A percentile compares a stretch with the other conserved stretches of the same genome.
These are phyloP conservation scores for Phyllachora maydis DNA, from an alignment of 2,329 filamentous ascomycete species.

Conservation along the genomic window DNA sequence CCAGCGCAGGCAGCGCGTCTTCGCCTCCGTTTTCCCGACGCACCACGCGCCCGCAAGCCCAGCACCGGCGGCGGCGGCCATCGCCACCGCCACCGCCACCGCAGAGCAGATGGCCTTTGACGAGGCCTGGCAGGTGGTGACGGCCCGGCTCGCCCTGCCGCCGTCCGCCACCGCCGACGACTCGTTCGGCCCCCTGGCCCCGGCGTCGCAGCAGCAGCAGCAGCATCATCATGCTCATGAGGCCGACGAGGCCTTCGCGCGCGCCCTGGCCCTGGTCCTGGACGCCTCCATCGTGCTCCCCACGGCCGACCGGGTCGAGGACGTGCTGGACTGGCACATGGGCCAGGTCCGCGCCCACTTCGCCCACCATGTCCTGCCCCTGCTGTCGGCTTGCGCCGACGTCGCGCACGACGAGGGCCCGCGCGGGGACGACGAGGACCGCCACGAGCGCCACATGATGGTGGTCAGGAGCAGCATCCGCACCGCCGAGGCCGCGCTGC, in stretches of 20 bases:
- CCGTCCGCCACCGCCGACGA: slow-evolving; percentile 31
- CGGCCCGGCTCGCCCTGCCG: slow-evolving; percentile 32
- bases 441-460: slow-evolving; percentile 23
- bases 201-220: slow-evolving; percentile 14
- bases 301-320: slow-evolving; percentile 27
- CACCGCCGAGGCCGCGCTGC: slow-evolving; percentile 36
- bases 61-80: too few relatives aligned
- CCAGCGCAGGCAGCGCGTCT: too few relatives aligned
- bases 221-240: slow-evolving; percentile 17
- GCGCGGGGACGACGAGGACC: slow-evolving; percentile 1
- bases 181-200: slow-evolving; percentile 25
- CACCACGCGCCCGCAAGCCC: slow-evolving; percentile 3
- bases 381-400: slow-evolving; percentile 25
- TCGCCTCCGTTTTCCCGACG: slow-evolving; percentile 3
- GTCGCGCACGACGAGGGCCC: slow-evolving; percentile 2
- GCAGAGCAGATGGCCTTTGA: slow-evolving; percentile 36
- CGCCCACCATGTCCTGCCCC: slow-evolving; percentile 33
- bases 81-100: slow-evolving; percentile 9
- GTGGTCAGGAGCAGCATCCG: slow-evolving; percentile 25
- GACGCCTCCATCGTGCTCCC: slow-evolving; percentile 23
- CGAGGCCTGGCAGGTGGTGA: slow-evolving; percentile 40
- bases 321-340: slow-evolving; percentile 38
- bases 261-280: slow-evolving; percentile 31
- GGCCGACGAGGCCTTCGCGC: slow-evolving; percentile 23
- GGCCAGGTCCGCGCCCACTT: slow-evolving; percentile 41